Conservation (phyloP, 805 yeast genomes). For the Candida argentea region DNA sequence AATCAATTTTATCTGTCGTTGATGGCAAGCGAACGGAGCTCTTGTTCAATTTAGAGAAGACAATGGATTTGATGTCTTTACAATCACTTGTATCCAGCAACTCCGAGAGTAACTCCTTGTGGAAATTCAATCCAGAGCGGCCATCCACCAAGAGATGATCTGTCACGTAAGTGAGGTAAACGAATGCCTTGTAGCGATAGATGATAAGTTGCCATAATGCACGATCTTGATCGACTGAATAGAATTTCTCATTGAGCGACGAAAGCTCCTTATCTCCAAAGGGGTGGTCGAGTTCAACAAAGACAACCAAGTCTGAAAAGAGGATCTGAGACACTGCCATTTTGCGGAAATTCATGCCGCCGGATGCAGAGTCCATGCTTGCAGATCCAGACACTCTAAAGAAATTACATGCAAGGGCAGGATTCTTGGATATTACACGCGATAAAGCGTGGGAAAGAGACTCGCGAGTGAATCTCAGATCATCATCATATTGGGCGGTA, state of each 20-base stretch:
- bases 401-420: slow-evolving; percentile 10
- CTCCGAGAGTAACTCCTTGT: slow-evolving; percentile 12
- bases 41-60: not conserved
- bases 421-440: slow-evolving; percentile 1
- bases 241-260: not conserved
- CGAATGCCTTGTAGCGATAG: slow-evolving; percentile 2
- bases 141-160: slow-evolving; percentile 21
- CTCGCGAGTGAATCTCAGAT: not conserved
- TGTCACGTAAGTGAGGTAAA: slow-evolving; percentile 9
- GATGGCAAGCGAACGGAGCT: slow-evolving; percentile 1
- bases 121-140: slow-evolving; percentile 19
- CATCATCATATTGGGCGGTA: slow-evolving; percentile 10
- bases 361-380: not conserved
- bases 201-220: slow-evolving; percentile 1
- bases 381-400: slow-evolving; percentile 5
- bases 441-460: slow-evolving; percentile 2
- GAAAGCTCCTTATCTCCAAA: not conserved
- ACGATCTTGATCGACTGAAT: not conserved
- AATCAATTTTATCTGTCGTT: not conserved
- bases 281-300: not conserved
- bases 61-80: not conserved
- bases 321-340: not conserved
- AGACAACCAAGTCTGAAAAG: not conserved
- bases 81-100: slow-evolving; percentile 4
- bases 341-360: slow-evolving; percentile 1